Evolutionary conservation across 371 early-diverging fungal species (phyloP).

Genomic region (Dinochytrium kinnereticum): DNA sequence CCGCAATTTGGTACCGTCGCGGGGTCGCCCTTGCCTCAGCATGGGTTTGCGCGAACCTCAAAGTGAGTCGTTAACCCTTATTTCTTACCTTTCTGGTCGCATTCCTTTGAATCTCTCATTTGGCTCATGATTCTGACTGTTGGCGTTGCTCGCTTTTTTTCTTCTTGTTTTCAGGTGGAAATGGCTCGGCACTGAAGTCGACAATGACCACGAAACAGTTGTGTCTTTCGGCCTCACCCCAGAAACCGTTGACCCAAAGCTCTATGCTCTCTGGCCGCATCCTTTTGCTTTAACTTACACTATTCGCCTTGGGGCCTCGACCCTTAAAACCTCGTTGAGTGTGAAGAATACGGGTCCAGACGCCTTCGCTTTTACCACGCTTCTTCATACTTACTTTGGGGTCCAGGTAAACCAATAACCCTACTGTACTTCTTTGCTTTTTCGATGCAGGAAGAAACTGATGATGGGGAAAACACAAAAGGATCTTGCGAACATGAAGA

Average conservation of each 20-base stretch:
- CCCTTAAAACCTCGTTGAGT: constrained; percentile 68
- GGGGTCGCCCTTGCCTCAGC: constrained; percentile 68
- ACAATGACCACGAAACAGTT: constrained; percentile 61
- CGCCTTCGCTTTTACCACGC: constrained; percentile 79
- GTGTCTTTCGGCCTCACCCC: constrained; percentile 63
- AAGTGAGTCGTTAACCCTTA: constrained; percentile 13
- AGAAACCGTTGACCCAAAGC: constrained; percentile 49
- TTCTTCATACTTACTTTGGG: constrained; percentile 90
- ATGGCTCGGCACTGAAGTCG: constrained; percentile 43
- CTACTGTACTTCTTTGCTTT: not conserved
- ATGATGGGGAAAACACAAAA: too few relatives aligned
- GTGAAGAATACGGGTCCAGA: constrained; percentile 74
- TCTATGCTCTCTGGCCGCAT: constrained; percentile 57
- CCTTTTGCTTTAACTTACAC: constrained; percentile 79
- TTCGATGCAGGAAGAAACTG: too few relatives aligned
- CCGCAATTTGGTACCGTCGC: constrained; percentile 78
- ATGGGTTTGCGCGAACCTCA: constrained; percentile 78
- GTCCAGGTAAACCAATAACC: constrained; percentile 42
- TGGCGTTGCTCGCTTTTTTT: not conserved
- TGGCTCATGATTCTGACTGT: not conserved
- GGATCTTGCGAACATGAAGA: constrained; percentile 66
- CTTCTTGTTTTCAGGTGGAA: constrained; percentile 31
- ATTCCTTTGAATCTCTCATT: constrained; percentile 28
- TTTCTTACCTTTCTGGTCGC: not conserved
- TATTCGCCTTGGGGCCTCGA: constrained; percentile 70